Evolutionary conservation across 2,329 filamentous ascomycete genomes (phyloP).

Genomic region (Camptophora hylomeconis): DNA sequence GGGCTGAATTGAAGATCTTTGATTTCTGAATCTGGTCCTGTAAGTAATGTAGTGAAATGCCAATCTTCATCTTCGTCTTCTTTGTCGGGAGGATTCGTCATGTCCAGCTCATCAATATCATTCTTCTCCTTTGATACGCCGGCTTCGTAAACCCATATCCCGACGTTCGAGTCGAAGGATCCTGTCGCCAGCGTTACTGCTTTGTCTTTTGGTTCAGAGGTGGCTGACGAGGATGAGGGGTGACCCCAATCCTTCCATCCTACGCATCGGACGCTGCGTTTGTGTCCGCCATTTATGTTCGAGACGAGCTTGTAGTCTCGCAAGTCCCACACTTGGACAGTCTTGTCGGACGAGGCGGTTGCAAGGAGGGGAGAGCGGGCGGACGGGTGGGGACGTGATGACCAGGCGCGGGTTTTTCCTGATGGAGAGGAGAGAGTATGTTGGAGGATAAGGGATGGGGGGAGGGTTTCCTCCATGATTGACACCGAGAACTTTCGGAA

Average conservation of each 20-base stretch:
- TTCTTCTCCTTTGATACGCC: conserved; percentile 7
- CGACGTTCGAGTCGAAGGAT: conserved; percentile 86
- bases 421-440: conserved; percentile 15
- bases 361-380: conserved; percentile 78
- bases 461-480: no score
- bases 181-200: conserved; percentile 65
- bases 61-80: conserved; percentile 66
- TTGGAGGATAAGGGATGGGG: conserved; percentile 8
- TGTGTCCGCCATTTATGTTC: conserved; percentile 73
- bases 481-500: no score
- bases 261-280: conserved; percentile 70
- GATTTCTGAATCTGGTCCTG: conserved; percentile 91
- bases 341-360: conserved; percentile 74
- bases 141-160: conserved; percentile 48
- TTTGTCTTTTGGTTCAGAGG: conserved; percentile 7
- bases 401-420: conserved; percentile 56
- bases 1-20: conserved; percentile 57
- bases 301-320: conserved; percentile 67
- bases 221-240: no score
- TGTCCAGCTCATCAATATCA: conserved; percentile 34
- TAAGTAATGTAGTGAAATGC: conserved; percentile 82
- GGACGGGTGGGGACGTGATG: conserved; percentile 56
- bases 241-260: conserved; percentile 55
- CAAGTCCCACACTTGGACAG: conserved; percentile 80
- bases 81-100: conserved; percentile 23